Conservation (phyloP, 257 asterid species). For the Capsicum pubescens region DNA sequence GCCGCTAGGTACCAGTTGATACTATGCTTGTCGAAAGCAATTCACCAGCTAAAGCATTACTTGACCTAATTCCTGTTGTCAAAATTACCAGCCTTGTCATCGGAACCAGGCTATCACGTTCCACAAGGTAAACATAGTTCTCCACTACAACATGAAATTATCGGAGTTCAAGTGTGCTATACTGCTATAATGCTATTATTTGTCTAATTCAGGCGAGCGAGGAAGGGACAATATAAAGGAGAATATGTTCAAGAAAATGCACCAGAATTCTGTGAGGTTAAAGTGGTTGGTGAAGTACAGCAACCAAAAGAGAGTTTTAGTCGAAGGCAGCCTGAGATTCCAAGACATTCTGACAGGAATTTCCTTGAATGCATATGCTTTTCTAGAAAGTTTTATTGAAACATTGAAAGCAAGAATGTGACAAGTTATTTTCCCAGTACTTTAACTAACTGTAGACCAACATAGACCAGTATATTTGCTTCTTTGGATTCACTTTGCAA, state of each 20-base stretch:
- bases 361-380: slow-evolving; percentile 73
- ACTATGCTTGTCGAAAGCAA: slow-evolving; percentile 86
- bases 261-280: slow-evolving; percentile 65
- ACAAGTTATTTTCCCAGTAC: not conserved
- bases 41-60: slow-evolving; percentile 65
- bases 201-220: slow-evolving; percentile 46
- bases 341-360: slow-evolving; percentile 45
- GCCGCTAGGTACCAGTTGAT: slow-evolving; percentile 64
- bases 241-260: slow-evolving; percentile 71
- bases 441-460: not conserved
- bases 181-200: not conserved
- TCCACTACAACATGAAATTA: not conserved
- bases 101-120: slow-evolving; percentile 58
- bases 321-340: slow-evolving; percentile 33
- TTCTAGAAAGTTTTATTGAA: slow-evolving; percentile 47
- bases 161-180: not conserved
- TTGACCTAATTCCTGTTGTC: slow-evolving; percentile 66
- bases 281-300: slow-evolving; percentile 44
- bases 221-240: slow-evolving; percentile 61
- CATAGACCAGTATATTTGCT: not conserved
- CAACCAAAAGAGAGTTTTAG: slow-evolving; percentile 30
- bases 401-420: not conserved
- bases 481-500: not conserved
- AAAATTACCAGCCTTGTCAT: slow-evolving; percentile 64
- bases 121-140: slow-evolving; percentile 47